Conservation (phyloP, 495 filamentous ascomycete genomes). For the Talaromyces wortmannii region DNA sequence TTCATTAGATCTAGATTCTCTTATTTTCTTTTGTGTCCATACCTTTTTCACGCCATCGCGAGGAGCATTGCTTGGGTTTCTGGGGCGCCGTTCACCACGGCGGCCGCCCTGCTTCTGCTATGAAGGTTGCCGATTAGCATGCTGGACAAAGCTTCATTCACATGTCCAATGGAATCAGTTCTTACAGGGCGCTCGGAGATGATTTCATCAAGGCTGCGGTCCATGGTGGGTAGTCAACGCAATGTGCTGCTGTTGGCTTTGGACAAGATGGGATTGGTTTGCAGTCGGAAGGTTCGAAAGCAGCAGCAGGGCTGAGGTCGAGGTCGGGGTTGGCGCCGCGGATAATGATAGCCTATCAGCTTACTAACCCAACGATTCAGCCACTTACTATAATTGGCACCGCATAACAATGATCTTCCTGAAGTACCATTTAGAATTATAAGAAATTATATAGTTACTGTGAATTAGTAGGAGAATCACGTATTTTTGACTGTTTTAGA, state of each 20-base stretch:
- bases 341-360: too few relatives aligned
- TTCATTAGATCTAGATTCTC: not conserved
- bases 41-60: constrained; percentile 84
- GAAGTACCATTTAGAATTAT: too few relatives aligned
- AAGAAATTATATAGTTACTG: too few relatives aligned
- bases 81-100: constrained; percentile 47
- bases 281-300: not conserved
- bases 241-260: not conserved
- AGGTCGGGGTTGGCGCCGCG: too few relatives aligned
- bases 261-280: not conserved
- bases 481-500: too few relatives aligned
- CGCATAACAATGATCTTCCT: too few relatives aligned
- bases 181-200: constrained; percentile 75
- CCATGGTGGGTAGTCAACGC: constrained; percentile 40
- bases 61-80: constrained; percentile 50
- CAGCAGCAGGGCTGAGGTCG: too few relatives aligned
- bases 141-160: not conserved
- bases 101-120: constrained; percentile 18
- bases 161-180: not conserved
- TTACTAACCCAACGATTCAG: too few relatives aligned
- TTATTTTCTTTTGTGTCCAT: not conserved
- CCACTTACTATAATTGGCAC: too few relatives aligned
- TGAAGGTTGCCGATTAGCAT: not conserved
- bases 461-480: too few relatives aligned
- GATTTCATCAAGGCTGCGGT: constrained; percentile 79